Conservation (phyloP, 306 rosid genomes). For the Vigna trinervia region DNA sequence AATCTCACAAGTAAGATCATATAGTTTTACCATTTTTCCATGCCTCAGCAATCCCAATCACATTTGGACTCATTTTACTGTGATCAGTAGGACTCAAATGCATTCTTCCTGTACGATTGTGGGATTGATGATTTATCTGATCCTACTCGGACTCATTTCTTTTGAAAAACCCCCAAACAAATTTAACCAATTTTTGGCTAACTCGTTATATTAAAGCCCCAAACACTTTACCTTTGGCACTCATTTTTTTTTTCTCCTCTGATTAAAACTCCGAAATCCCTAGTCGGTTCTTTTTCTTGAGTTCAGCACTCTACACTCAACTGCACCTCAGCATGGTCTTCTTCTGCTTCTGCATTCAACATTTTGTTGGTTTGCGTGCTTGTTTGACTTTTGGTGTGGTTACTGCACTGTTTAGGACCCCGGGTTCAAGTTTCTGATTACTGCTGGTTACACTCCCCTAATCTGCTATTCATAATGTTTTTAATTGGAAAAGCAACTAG, state of each 20-base stretch:
- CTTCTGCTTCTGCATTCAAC: not conserved
- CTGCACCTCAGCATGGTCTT: not conserved
- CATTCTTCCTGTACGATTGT: not conserved
- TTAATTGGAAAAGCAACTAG: not conserved
- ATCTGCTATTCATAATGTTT: not conserved
- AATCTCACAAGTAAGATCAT: not conserved
- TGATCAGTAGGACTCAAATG: not conserved
- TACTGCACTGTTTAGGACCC: too few relatives aligned
- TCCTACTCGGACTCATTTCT: not conserved
- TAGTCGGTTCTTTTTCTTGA: not conserved
- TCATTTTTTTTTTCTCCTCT: not conserved
- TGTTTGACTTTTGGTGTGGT: too few relatives aligned
- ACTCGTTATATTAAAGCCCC: not conserved
- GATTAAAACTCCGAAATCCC: not conserved
- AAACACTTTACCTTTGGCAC: not conserved
- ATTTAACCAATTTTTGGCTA: not conserved
- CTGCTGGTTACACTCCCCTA: not conserved
- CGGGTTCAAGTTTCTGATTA: not conserved
- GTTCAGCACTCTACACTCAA: not conserved
- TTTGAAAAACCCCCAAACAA: not conserved
- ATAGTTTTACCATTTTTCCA: not conserved
- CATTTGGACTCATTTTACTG: not conserved
- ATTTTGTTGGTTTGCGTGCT: not conserved
- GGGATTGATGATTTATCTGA: not conserved
- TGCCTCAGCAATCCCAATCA: not conserved